Evolutionary conservation across 2,329 filamentous ascomycete species (phyloP).

Genomic region (Penicillium sp.): DNA sequence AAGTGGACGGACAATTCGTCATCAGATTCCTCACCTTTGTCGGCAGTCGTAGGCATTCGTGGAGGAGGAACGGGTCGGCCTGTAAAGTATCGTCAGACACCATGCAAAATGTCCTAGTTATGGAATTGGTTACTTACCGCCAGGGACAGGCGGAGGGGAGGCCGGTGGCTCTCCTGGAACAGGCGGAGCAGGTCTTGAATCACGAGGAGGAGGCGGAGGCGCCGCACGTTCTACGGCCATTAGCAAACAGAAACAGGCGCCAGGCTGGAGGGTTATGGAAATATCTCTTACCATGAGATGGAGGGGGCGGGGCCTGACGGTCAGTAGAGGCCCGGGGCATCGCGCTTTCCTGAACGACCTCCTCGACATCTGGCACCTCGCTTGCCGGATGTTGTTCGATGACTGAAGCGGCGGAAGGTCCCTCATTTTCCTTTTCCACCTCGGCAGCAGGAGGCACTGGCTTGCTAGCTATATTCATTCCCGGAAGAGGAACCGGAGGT

Average conservation of each 20-base stretch:
- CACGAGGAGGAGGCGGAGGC: conserved; percentile 43
- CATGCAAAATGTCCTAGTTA: background rate
- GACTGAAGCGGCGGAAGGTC: conserved; percentile 41
- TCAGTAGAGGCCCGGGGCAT: conserved; percentile 39
- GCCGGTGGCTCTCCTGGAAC: conserved; percentile 35
- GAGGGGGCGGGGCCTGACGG: conserved; percentile 41
- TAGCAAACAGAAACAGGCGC: background rate
- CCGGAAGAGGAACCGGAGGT: conserved; percentile 59
- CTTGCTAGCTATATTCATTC: conserved; percentile 56
- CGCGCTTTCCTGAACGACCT: conserved; percentile 38
- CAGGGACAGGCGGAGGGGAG: conserved; percentile 42
- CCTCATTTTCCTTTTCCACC: conserved; percentile 51
- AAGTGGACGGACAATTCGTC: conserved; percentile 68
- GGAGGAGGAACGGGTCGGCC: conserved; percentile 60
- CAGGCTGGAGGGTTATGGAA: background rate
- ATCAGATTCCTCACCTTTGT: conserved; percentile 78
- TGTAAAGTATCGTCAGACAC: conserved; percentile 40
- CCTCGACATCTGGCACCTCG: conserved; percentile 55
- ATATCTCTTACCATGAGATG: conserved; percentile 50
- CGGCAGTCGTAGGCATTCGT: conserved; percentile 60
- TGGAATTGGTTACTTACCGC: conserved; percentile 52
- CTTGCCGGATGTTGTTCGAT: conserved; percentile 43
- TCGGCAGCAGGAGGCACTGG: conserved; percentile 45
- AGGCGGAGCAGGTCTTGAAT: conserved; percentile 39
- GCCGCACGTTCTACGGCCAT: conserved; percentile 42